Conservation (phyloP, 352 stramenopile species). For the Saprolegnia diclina region DNA sequence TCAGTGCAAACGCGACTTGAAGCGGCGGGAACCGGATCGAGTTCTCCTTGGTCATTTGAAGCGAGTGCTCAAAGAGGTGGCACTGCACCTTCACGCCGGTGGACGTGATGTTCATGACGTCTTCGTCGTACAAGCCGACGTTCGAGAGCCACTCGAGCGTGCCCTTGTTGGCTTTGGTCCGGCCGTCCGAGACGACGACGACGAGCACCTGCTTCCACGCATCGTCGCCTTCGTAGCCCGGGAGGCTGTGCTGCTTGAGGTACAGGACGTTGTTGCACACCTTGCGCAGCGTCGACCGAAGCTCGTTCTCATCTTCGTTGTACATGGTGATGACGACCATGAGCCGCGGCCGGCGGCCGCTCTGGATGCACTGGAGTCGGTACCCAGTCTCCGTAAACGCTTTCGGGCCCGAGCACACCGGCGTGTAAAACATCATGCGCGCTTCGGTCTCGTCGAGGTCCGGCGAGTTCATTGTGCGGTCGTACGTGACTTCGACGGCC, state of each 20-base stretch:
- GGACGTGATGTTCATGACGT: constrained; percentile 80
- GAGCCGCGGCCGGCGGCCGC: constrained; percentile 54
- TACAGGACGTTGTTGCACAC: constrained; percentile 78
- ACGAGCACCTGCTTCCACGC: constrained; percentile 79
- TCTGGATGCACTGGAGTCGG: constrained; percentile 70
- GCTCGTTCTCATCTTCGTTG: constrained; percentile 64
- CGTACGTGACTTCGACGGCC: constrained; percentile 54
- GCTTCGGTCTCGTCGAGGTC: constrained; percentile 70
- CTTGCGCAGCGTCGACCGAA: constrained; percentile 72
- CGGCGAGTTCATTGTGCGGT: constrained; percentile 62
- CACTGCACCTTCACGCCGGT: constrained; percentile 73
- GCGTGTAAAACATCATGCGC: constrained; percentile 73
- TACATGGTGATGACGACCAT: constrained; percentile 87
- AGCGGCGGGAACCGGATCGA: constrained; percentile 49
- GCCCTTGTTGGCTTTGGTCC: constrained; percentile 65
- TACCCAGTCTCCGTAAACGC: constrained; percentile 77
- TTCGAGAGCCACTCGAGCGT: constrained; percentile 72
- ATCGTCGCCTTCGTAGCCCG: constrained; percentile 53
- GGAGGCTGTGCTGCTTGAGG: constrained; percentile 38
- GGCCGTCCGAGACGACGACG: constrained; percentile 73
- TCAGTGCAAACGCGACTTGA: constrained; percentile 72
- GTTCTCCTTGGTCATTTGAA: constrained; percentile 68
- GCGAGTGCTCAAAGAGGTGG: constrained; percentile 80
- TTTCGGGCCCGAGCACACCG: constrained; percentile 56
- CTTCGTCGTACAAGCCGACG: constrained; percentile 79